A percentile compares a stretch with the other conserved stretches of the same genome.
phyloP scores from a whole-genome alignment of 805 yeast species.

The Hanseniaspora valbyensis region DNA sequence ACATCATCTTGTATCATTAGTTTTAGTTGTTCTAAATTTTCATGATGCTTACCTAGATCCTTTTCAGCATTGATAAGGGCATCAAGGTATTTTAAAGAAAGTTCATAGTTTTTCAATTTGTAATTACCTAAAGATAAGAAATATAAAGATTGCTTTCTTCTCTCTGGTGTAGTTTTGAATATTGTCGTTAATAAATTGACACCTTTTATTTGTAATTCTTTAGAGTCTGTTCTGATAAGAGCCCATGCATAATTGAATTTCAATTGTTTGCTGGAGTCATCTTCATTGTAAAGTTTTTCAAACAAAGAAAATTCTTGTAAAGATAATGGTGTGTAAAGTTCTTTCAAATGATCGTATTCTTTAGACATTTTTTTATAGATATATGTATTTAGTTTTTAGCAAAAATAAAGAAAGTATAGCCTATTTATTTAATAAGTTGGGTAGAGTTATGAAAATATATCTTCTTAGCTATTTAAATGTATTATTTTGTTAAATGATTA shows the following conservation, averaged over 20 bases:
- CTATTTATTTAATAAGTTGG: too few relatives aligned
- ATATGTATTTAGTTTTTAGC: neutral
- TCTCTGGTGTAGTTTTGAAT: constrained; percentile 64
- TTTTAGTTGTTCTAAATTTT: constrained; percentile 36
- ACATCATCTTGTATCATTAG: constrained; percentile 76
- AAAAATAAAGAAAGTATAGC: too few relatives aligned
- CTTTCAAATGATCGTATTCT: constrained; percentile 20
- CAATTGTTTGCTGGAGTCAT: constrained; percentile 69
- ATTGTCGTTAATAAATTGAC: constrained; percentile 57
- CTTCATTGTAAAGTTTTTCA: constrained; percentile 65
- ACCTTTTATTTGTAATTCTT: constrained; percentile 65
- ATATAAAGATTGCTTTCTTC: constrained; percentile 82
- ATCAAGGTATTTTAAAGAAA: constrained; percentile 78
- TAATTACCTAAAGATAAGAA: constrained; percentile 79
- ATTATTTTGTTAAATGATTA: too few relatives aligned
- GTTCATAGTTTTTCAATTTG: constrained; percentile 76
- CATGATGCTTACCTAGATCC: neutral
- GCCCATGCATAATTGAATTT: constrained; percentile 97
- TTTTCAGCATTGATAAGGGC: constrained; percentile 57
- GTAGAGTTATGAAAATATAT: too few relatives aligned
- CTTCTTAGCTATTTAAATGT: too few relatives aligned
- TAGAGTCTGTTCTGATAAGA: constrained; percentile 56
- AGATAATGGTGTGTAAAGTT: constrained; percentile 40
- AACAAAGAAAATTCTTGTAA: constrained; percentile 60
- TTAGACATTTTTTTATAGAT: neutral